Percentiles rank a stretch among this genome's conserved stretches.
These are phyloP conservation scores for Globisporangium emineosum DNA, from an alignment of 352 stramenopile genomes.

Conservation along the genomic window DNA sequence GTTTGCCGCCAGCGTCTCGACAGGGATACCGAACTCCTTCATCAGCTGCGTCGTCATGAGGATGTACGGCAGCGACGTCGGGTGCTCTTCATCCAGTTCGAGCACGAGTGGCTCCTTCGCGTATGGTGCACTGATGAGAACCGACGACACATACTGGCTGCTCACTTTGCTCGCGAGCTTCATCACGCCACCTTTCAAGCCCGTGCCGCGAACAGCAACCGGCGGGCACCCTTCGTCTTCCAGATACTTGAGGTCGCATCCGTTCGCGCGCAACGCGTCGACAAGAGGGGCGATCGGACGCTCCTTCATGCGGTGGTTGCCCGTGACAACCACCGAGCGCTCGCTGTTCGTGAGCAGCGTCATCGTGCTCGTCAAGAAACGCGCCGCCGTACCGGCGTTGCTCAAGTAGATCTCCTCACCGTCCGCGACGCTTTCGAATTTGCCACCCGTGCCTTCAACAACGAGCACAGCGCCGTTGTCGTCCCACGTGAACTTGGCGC, in stretches of 20 bases:
- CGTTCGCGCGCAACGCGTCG: slow-evolving; percentile 90
- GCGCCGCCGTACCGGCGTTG: slow-evolving; percentile 92
- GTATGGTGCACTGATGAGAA: slow-evolving; percentile 95
- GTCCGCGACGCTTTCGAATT: slow-evolving; percentile 46
- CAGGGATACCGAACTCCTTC: slow-evolving; percentile 94
- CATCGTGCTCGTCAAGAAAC: slow-evolving; percentile 92
- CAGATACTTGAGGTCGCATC: slow-evolving; percentile 68
- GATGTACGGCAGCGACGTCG: slow-evolving; percentile 96
- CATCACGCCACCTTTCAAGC: slow-evolving; percentile 68
- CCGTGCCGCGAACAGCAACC: slow-evolving; percentile 70
- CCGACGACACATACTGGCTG: slow-evolving; percentile 96
- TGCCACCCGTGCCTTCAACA: slow-evolving; percentile 70
- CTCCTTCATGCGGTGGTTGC: slow-evolving; percentile 96
- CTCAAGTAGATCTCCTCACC: slow-evolving; percentile 77
- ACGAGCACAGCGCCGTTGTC: slow-evolving; percentile 70
- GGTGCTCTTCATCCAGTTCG: slow-evolving; percentile 93
- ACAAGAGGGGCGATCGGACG: slow-evolving; percentile 95
- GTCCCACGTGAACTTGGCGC: slow-evolving; percentile 82
- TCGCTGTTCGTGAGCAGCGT: slow-evolving; percentile 50
- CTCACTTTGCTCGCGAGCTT: slow-evolving; percentile 92
- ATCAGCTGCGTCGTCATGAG: slow-evolving; percentile 94
- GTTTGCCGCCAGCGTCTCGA: slow-evolving; percentile 87
- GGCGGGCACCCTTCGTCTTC: slow-evolving; percentile 69
- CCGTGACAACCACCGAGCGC: slow-evolving; percentile 81
- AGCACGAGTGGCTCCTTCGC: slow-evolving; percentile 76